Base-by-base conservation (phyloP, 179 eudicot species). In the Patellifolia procumbens region DNA sequence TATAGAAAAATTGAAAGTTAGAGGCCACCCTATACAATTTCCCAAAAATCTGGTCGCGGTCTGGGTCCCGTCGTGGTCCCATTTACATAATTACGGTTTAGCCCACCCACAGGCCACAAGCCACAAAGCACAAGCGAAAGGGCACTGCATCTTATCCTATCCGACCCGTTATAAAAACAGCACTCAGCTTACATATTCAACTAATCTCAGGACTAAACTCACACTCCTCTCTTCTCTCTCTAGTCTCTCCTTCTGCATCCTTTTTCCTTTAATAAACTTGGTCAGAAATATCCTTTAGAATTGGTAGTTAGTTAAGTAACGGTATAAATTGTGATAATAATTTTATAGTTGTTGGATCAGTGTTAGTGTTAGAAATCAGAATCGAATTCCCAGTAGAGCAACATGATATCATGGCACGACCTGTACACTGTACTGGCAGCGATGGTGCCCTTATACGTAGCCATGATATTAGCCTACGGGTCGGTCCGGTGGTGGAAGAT, bases 401-500 rank as follows among this genome's bases (percentile, higher is more conserved):
- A 17, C 2, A 90, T 90, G 94, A 90, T 90, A 24, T 39, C 86
- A 0, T 80, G 89, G 89, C 86, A 90, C 74, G 94, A 90, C 76
- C 79, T 90, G 22, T 90, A 90, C 83, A 85, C 81, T 29, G 94
- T 90, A 31, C 35, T 90, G 7, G 76, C 94, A 29, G 92, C 94
- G 58, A 80, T 90, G 83, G 84, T 89, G 29, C 92, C 92, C 0
- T 86, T 90, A 26, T 90, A 90, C 74, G 94, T 90, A 16, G 94
- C 94, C 46, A 90, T 90, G 92, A 88, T 90, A 56, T 78, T 90
- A n/a, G 94, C 94, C 56, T 90, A 89, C 76, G 91, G 92, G 49
- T 87, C 92, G 2, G 94, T 90, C 70, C 86, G 87, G n/a, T 90
- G 94, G 94, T 90, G 94, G 94, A 89, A 89, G 77, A 90, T 90